These are phyloP conservation scores for Aspergillus luchuensis DNA, from an alignment of 2,329 filamentous ascomycete genomes.

Conservation along the genomic window DNA sequence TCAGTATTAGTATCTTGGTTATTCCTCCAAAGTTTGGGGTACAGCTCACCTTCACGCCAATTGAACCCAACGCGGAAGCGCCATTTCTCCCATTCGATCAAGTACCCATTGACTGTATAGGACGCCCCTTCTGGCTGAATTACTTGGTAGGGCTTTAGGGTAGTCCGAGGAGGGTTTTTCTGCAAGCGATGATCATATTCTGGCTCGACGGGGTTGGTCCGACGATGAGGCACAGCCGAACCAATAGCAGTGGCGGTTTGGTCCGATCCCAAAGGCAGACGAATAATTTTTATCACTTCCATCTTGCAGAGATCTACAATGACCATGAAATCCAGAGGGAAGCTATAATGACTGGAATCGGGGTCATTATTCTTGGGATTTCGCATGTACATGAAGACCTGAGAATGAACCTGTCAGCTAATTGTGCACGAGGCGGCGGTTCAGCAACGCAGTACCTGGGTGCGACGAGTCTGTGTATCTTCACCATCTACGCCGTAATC, in stretches of 20 bases:
- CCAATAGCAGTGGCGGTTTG: slow-evolving; percentile 33
- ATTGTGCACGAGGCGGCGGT: too few species aligned
- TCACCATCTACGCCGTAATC: neutral
- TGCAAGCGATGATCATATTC: slow-evolving; percentile 38
- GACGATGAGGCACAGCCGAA: neutral
- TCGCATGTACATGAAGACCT: slow-evolving; percentile 9
- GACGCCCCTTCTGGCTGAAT: slow-evolving; percentile 41
- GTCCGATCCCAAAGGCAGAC: slow-evolving; percentile 47
- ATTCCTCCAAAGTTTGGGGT: neutral
- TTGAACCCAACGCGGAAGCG: slow-evolving; percentile 47
- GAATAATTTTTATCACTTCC: slow-evolving; percentile 53
- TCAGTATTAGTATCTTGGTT: neutral
- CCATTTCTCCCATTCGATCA: slow-evolving; percentile 48
- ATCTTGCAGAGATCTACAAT: slow-evolving; percentile 52
- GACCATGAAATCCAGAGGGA: slow-evolving; percentile 56
- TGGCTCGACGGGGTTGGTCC: slow-evolving; percentile 30
- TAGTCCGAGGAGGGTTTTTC: slow-evolving; percentile 27
- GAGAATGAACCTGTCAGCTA: neutral
- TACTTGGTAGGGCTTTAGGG: slow-evolving; percentile 41
- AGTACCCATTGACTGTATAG: slow-evolving; percentile 34
- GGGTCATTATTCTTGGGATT: neutral
- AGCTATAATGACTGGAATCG: slow-evolving; percentile 61
- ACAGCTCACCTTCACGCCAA: slow-evolving; percentile 44
- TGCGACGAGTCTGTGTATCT: neutral
- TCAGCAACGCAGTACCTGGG: too few species aligned